Conservation (phyloP, 1,284 basidiomycete species). For the Clitocybe nebularis region DNA sequence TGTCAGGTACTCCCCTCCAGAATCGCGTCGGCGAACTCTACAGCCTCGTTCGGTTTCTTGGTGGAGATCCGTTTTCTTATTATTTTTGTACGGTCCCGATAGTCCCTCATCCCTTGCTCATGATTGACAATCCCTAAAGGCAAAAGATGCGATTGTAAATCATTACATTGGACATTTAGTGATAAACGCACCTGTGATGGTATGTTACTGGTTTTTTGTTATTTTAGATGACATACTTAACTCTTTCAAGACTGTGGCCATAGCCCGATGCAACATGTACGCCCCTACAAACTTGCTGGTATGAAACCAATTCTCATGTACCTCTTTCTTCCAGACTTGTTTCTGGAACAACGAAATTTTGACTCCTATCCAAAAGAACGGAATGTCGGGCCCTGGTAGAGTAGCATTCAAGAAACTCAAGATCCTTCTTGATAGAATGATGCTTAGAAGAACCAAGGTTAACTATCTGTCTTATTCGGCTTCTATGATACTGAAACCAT, state of each 20-base stretch:
- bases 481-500: slow-evolving; percentile 1
- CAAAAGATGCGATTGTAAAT: slow-evolving; percentile 83
- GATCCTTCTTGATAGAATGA: slow-evolving; percentile 90
- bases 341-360: slow-evolving; percentile 94
- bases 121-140: slow-evolving; percentile 35
- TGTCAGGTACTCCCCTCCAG: slow-evolving; percentile 97
- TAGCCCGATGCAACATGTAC: slow-evolving; percentile 90
- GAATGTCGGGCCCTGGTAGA: slow-evolving; percentile 70
- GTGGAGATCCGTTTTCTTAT: slow-evolving; percentile 86
- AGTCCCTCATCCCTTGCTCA: slow-evolving; percentile 2
- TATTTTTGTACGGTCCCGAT: slow-evolving; percentile 79
- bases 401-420: slow-evolving; percentile 89
- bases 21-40: slow-evolving; percentile 98
- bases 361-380: slow-evolving; percentile 88
- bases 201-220: slow-evolving; percentile 27
- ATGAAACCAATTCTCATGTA: slow-evolving; percentile 5
- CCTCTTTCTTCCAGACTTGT: slow-evolving; percentile 52
- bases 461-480: neutral
- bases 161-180: slow-evolving; percentile 86
- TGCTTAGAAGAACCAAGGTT: slow-evolving; percentile 87
- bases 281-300: slow-evolving; percentile 19
- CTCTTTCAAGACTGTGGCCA: slow-evolving; percentile 73
- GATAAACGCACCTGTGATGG: slow-evolving; percentile 85
- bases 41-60: slow-evolving; percentile 90
- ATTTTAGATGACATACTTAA: neutral